Percentiles rank a stretch among this genome's conserved stretches.
Conservation (phyloP, 2,329 filamentous ascomycete species). For the Aspergillus spinulosporus region DNA sequence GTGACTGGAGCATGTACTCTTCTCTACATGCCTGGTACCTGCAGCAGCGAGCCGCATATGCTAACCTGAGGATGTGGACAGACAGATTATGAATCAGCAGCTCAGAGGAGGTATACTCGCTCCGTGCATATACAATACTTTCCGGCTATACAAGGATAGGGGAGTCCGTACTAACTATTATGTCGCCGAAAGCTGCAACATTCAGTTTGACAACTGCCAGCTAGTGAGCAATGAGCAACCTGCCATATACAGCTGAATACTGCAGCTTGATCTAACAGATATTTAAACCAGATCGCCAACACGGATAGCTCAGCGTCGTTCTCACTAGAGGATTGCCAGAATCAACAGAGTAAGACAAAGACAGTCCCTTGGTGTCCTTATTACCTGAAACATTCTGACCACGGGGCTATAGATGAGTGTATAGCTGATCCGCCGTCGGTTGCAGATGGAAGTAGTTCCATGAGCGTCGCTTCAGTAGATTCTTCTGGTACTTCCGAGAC, state of each 20-base stretch:
- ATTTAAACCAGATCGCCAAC: constrained; percentile 18
- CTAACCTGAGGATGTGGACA: constrained; percentile 2
- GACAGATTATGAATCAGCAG: constrained; percentile 23
- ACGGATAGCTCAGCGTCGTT: constrained; percentile 14
- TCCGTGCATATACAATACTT: not conserved
- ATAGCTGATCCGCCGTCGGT: not conserved
- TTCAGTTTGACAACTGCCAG: constrained; percentile 27
- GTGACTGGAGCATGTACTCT: not conserved
- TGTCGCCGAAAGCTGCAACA: constrained; percentile 20
- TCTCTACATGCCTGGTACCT: not conserved
- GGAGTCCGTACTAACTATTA: not conserved
- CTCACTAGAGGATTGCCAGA: constrained; percentile 21
- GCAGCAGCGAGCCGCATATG: not conserved
- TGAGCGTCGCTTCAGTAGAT: not conserved
- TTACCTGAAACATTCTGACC: no score
- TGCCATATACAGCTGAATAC: not conserved
- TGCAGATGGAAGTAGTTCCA: not conserved
- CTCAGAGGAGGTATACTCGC: constrained; percentile 23
- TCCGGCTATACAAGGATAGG: not conserved
- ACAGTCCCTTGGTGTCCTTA: no score
- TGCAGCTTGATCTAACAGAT: not conserved
- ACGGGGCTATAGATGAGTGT: not conserved
- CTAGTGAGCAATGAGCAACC: constrained; percentile 8
- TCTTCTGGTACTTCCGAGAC: not conserved
- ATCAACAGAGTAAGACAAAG: constrained; percentile 17